Base-by-base conservation (phyloP, 495 filamentous ascomycete species). In the Xylaria grammica region DNA sequence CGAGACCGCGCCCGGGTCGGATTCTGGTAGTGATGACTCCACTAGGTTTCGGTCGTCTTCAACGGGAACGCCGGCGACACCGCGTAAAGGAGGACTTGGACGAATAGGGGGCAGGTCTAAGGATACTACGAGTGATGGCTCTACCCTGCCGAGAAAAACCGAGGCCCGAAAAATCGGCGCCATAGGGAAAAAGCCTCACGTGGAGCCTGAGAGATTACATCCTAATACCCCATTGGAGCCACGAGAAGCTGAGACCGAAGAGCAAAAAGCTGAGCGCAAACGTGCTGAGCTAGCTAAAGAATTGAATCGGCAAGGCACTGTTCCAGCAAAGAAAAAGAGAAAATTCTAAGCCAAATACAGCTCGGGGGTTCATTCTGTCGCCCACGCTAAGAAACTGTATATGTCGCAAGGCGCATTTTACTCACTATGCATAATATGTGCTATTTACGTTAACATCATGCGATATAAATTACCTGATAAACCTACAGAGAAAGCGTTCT, bases 251-350 rank as follows among this genome's bases (percentile, higher is more conserved):
- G 70, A 74, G 52, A 70, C 69, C 11, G 72, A 71, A 7, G 64
- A 83, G 54, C 85, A 91, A 68, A 84, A 81, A 56, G 86, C 88
- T 4, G 80, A 88, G 60, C 82, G 84, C 58, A 91, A 85, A 66
- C 81, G 90, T 24, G 82, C 82, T 50, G 84, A 89, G 66, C 69
- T 92, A 58, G 87, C 89, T 67, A 80, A 81, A 53, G 84, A 90
- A 53, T 75, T 91, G n/a, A 86, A 88, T 63, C 82, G 73, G 66
- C 88, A 87, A 67, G 83, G 80, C n/a, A 85, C 87, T 22, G 85
- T 82, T 8, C 81, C 82, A 13, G 85, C 83, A 72, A 91, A 90
- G 77, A 86, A 85, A 77, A 93, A 90, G 72, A 80, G 89, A 55
- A 89, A 83, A 58, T 93, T 82, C 50, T 84, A 61, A 80, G 40